A percentile compares a stretch with the other conserved stretches of the same genome.
Evolutionary conservation across 331 rosid genomes (phyloP).

Genomic region (Malus hybrid): DNA sequence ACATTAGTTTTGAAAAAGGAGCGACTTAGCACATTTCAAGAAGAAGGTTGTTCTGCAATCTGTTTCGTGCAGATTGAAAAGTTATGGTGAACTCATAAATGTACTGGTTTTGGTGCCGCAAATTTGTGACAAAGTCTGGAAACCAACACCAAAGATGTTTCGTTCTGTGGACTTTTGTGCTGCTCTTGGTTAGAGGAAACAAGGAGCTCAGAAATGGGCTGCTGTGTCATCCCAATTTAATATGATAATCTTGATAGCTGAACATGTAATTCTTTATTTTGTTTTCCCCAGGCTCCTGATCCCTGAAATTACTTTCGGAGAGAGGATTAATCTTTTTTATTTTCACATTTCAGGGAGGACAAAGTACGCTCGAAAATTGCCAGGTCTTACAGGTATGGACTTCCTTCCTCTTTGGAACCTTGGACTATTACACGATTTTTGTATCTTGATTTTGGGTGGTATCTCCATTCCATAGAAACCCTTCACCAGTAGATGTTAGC

Average conservation of each 20-base stretch:
- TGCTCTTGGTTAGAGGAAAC: neutral
- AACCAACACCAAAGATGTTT: neutral
- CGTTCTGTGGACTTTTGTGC: neutral
- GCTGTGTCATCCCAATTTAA: neutral
- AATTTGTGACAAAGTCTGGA: neutral
- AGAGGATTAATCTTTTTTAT: constrained; percentile 21
- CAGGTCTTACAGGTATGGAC: constrained; percentile 80
- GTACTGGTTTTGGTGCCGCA: neutral
- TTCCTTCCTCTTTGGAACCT: neutral
- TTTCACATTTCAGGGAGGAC: constrained; percentile 69
- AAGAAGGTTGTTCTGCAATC: neutral
- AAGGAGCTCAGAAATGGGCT: neutral
- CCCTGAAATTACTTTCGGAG: neutral
- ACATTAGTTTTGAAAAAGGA: neutral
- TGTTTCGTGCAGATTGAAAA: neutral
- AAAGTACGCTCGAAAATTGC: constrained; percentile 85
- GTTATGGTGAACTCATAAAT: neutral
- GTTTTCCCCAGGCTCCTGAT: neutral
- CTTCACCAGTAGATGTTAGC: neutral
- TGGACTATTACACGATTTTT: neutral
- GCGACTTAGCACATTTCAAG: neutral
- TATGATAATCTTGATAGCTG: neutral
- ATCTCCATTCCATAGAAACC: neutral
- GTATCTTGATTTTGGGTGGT: neutral
- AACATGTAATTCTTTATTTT: neutral